Conservation (phyloP, 495 filamentous ascomycete genomes). For the Penicillium desertorum region DNA sequence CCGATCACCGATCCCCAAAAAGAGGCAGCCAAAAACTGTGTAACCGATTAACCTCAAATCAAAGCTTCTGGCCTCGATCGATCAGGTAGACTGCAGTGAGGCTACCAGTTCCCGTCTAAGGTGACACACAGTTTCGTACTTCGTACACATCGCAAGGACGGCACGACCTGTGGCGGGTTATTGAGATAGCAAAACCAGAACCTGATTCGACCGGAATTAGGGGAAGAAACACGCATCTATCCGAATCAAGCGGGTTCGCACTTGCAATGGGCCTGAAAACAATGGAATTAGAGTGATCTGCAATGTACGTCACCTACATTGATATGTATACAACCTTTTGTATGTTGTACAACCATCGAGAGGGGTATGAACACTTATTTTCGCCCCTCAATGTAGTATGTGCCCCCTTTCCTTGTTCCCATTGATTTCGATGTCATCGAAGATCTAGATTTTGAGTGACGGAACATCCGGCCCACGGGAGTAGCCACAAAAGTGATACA, state of each 20-base stretch:
- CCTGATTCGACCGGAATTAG: background rate
- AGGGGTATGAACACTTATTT: conserved; percentile 5
- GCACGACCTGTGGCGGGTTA: conserved; percentile 4
- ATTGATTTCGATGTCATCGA: background rate
- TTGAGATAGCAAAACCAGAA: conserved; percentile 1
- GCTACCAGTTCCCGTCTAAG: conserved; percentile 16
- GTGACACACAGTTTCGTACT: background rate
- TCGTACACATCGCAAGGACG: conserved; percentile 19
- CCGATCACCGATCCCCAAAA: conserved; percentile 1
- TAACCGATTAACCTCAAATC: conserved; percentile 18
- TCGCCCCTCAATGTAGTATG: background rate
- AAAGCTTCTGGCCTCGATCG: conserved; percentile 21
- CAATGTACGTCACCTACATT: conserved; percentile 10
- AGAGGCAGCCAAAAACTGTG: background rate
- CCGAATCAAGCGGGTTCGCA: conserved; percentile 15
- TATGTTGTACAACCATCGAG: background rate
- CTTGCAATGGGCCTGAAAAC: conserved; percentile 12
- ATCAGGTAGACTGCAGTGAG: conserved; percentile 24
- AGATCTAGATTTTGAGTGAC: conserved; percentile 2
- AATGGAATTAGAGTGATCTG: conserved; percentile 18
- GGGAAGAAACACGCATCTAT: background rate
- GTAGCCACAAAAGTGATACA: conserved; percentile 11
- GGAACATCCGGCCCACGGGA: background rate
- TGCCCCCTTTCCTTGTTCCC: background rate
- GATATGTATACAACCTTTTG: too few species aligned